A percentile compares a stretch with the other conserved stretches of the same genome.
phyloP scores from a whole-genome alignment of 140 eudicot genomes.

The Senecio squalidus region DNA sequence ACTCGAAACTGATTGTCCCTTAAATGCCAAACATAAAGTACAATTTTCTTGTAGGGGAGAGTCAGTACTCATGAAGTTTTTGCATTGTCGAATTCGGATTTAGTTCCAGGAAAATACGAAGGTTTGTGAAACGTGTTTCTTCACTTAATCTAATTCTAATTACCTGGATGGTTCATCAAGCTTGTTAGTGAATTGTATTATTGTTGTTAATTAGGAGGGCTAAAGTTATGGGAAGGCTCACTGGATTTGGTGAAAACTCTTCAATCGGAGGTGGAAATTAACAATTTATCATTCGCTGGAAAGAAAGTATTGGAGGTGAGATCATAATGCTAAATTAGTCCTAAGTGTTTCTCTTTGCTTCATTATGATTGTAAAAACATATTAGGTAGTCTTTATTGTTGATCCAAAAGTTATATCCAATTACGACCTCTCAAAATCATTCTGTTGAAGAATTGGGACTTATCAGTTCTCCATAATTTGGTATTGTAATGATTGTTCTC shows the following conservation, averaged over 20 bases:
- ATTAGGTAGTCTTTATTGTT: background rate
- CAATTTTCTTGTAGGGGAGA: slow-evolving; percentile 53
- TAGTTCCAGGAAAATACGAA: slow-evolving; percentile 97
- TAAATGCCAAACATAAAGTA: too few species aligned
- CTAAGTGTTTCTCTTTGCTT: slow-evolving; percentile 1
- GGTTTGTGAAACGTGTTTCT: slow-evolving; percentile 35
- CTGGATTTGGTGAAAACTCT: slow-evolving; percentile 71
- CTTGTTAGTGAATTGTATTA: background rate
- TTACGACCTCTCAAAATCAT: too few species aligned
- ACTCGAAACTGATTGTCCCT: too few species aligned
- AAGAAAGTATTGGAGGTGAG: slow-evolving; percentile 88
- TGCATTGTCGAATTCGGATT: slow-evolving; percentile 76
- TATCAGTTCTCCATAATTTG: too few species aligned
- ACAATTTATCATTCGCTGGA: slow-evolving; percentile 43
- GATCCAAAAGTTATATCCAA: too few species aligned
- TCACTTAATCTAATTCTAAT: background rate
- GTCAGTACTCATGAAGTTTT: slow-evolving; percentile 91
- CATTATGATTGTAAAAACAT: background rate
- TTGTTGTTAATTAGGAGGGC: slow-evolving; percentile 46
- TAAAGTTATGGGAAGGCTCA: slow-evolving; percentile 99
- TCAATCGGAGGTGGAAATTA: slow-evolving; percentile 45
- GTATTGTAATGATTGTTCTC: too few species aligned
- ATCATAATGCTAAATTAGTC: slow-evolving; percentile 32
- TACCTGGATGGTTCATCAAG: background rate
- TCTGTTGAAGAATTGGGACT: too few species aligned